Conservation (phyloP, 2,329 filamentous ascomycete species). For the Fusarium sp. region DNA sequence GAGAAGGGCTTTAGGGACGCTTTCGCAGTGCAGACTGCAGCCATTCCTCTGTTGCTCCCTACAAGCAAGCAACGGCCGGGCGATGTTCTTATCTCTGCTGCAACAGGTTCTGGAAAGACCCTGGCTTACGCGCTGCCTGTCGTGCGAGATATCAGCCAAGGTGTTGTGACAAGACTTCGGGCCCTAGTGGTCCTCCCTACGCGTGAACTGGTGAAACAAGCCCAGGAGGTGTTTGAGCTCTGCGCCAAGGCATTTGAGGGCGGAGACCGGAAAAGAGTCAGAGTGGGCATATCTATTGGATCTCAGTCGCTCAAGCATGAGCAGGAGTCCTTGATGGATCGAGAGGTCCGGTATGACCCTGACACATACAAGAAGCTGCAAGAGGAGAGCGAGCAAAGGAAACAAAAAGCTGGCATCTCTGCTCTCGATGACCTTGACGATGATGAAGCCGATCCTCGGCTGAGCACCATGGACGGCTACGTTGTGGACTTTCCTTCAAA, state of each 20-base stretch:
- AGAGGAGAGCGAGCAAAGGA: conserved; percentile 31
- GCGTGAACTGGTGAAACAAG: conserved; percentile 87
- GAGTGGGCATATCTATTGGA: conserved; percentile 82
- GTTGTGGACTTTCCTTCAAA: conserved; percentile 72
- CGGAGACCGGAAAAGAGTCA: conserved; percentile 69
- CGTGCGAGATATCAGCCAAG: conserved; percentile 74
- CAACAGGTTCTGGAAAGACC: conserved; percentile 96
- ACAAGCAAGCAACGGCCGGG: conserved; percentile 67
- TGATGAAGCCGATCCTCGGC: conserved; percentile 42
- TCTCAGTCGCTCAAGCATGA: conserved; percentile 76
- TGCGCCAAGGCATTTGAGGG: conserved; percentile 70
- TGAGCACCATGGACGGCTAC: conserved; percentile 55
- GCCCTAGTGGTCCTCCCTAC: conserved; percentile 90
- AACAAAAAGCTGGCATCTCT: conserved; percentile 11
- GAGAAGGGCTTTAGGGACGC: conserved; percentile 60
- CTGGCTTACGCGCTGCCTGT: conserved; percentile 89
- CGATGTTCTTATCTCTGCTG: conserved; percentile 88
- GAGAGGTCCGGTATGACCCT: conserved; percentile 68
- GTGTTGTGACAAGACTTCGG: conserved; percentile 70
- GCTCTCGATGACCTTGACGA: conserved; percentile 31
- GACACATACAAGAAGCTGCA: conserved; percentile 54
- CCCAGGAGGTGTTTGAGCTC: conserved; percentile 76
- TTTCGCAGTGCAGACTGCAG: conserved; percentile 55
- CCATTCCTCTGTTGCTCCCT: conserved; percentile 80
- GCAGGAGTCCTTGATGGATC: conserved; percentile 58